Base-by-base conservation (phyloP, 2,329 filamentous ascomycete species). In the Berkeleyomyces basicola region DNA sequence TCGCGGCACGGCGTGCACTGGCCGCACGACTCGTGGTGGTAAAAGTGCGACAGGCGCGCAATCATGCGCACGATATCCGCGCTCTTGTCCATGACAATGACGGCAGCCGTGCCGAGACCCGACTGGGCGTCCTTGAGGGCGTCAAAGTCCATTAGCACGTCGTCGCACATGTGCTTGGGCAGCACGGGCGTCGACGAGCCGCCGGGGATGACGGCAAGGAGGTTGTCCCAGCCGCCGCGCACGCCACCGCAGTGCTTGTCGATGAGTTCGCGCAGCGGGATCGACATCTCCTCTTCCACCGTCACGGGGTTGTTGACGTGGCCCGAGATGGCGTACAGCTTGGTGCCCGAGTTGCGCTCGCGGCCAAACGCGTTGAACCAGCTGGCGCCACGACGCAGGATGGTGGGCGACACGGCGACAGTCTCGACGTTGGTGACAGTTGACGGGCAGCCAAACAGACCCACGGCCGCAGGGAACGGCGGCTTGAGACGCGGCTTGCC, bases 1-100 rank as follows among this genome's bases (percentile, higher is more conserved):
- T 99, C 93, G 73, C 93, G 88, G 82, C 93, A 99, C n/a, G 93
- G 93, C 64, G 93, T 99, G 80, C 93, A 99, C 78, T 99, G 93
- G 65, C 93, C 93, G 75, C 93, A 99, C 68, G 86, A 91, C 80
- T 99, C 93, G 79, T 99, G 93, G 76, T 91, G 88, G 81, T 99
- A 99, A 80, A 99, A 99, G 74, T 92, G 89, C 70, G 88, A 89
- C 69, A 99, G 84, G 69, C 93, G 86, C 67, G 88, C 86, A 72
- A 99, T 97, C 71, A 90, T 89, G 67, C 92, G 87, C 68, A 99
- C 90, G 61, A 99, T 88, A 73, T 99, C 93, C 67, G 93, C 88
- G 71, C 87, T 92, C 82, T 97, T 95, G 78, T 99, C 93, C 88
- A 99, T 96, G 74, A 99, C 93, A 71, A 99, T 96, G 68, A 99